Evolutionary conservation across 78 protist genomes (phyloP).

Genomic region (Protostelium mycophagum): DNA sequence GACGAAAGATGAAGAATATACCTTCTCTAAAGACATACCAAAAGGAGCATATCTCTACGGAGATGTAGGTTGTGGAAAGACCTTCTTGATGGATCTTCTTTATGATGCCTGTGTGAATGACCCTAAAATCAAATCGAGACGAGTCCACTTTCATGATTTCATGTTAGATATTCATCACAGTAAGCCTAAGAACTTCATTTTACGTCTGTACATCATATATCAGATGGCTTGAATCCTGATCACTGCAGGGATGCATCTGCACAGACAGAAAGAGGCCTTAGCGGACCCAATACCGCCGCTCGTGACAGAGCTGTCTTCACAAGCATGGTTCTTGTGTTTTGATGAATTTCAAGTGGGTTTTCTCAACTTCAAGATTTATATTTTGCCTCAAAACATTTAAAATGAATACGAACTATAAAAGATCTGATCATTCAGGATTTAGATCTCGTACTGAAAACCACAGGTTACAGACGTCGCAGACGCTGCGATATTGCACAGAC

Average conservation of each 20-base stretch:
- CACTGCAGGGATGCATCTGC: constrained; percentile 38
- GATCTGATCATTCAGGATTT: too few species aligned
- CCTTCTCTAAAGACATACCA: constrained; percentile 3
- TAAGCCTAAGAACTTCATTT: constrained; percentile 14
- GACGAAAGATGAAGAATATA: not conserved
- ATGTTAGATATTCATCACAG: constrained; percentile 86
- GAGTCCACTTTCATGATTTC: constrained; percentile 88
- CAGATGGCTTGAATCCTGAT: not conserved
- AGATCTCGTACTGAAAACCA: too few species aligned
- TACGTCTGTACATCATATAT: not conserved
- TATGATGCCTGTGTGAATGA: constrained; percentile 25
- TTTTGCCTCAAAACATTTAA: not conserved
- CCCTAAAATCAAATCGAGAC: constrained; percentile 37
- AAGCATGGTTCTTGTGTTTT: constrained; percentile 81
- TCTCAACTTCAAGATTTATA: not conserved
- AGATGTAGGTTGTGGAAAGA: constrained; percentile 90
- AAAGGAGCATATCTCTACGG: constrained; percentile 81
- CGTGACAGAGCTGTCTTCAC: constrained; percentile 28
- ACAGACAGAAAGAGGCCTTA: constrained; percentile 29
- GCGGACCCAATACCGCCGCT: constrained; percentile 75
- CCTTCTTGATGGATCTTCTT: constrained; percentile 87
- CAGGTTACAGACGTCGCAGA: constrained; percentile 90
- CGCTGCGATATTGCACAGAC: constrained; percentile 85
- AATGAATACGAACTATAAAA: too few species aligned
- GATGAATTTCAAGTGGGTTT: constrained; percentile 80